A percentile compares a stretch with the other conserved stretches of the same genome.
Conservation (phyloP, 2,329 filamentous ascomycete genomes). For the Colletotrichum noveboracense region DNA sequence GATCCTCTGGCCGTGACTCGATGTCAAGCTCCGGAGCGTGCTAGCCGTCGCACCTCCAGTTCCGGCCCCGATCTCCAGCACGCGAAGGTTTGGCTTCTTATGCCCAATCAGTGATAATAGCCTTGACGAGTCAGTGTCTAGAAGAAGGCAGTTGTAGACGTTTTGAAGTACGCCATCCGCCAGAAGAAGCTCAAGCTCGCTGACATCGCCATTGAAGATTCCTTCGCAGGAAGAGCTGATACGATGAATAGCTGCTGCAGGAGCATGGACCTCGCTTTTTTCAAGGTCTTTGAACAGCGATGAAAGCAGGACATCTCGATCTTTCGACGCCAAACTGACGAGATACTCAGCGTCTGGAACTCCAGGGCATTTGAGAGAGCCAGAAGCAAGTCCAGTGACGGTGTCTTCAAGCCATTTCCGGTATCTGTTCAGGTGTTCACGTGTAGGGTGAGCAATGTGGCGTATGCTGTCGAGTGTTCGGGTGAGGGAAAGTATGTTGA, state of each 20-base stretch:
- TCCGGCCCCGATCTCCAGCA: background rate
- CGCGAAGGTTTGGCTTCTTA: slow-evolving; percentile 25
- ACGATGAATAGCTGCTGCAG: background rate
- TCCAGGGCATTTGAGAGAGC: background rate
- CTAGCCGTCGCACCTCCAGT: slow-evolving; percentile 1
- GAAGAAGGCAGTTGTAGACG: slow-evolving; percentile 1
- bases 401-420: background rate
- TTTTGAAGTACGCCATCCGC: background rate
- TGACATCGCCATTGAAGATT: slow-evolving; percentile 14
- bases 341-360: background rate
- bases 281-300: background rate
- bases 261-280: background rate
- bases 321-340: background rate
- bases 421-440: background rate
- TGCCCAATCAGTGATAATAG: slow-evolving; percentile 20
- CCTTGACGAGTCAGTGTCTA: background rate
- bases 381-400: background rate
- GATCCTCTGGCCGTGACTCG: background rate
- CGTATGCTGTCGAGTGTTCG: background rate
- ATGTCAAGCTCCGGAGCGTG: background rate
- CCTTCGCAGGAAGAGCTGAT: slow-evolving; percentile 16
- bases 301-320: background rate
- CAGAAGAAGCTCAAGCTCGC: slow-evolving; percentile 25
- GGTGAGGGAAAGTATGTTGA: background rate
- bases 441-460: background rate